Evolutionary conservation across 257 asterid species (phyloP).

Genomic region (Perilla frutescens): DNA sequence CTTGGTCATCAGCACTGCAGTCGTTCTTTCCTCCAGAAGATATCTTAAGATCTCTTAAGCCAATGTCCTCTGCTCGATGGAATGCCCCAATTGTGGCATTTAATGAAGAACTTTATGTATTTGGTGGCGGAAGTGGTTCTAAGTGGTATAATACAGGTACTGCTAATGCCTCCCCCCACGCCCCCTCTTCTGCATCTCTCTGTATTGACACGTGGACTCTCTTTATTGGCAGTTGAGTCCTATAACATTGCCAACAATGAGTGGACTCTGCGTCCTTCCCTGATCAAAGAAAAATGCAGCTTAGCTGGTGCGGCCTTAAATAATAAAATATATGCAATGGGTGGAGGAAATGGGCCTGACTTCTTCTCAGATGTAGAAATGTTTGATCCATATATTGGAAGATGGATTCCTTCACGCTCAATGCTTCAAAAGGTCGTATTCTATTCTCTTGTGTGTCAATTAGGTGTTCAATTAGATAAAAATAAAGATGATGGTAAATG

Average conservation of each 20-base stretch:
- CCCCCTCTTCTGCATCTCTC: constrained; percentile 1
- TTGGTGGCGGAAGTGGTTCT: constrained; percentile 82
- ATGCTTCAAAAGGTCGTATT: constrained; percentile 73
- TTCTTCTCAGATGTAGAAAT: constrained; percentile 77
- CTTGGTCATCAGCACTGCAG: constrained; percentile 68
- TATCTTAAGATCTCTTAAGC: constrained; percentile 59
- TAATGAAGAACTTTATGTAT: constrained; percentile 65
- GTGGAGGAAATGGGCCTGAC: constrained; percentile 79
- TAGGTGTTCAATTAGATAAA: constrained; percentile 5
- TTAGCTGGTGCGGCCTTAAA: constrained; percentile 70
- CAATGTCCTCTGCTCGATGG: constrained; percentile 68
- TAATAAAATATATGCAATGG: constrained; percentile 75
- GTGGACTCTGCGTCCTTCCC: constrained; percentile 66
- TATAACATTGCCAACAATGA: constrained; percentile 59
- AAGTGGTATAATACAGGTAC: constrained; percentile 75
- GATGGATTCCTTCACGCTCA: constrained; percentile 81
- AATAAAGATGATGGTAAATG: constrained; percentile 5
- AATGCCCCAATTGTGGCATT: constrained; percentile 66
- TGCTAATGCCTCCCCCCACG: constrained; percentile 15
- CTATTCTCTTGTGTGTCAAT: constrained; percentile 14
- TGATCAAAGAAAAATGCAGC: constrained; percentile 70
- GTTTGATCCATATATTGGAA: constrained; percentile 73
- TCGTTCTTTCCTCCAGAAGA: constrained; percentile 71
- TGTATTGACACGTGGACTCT: constrained; percentile 3
- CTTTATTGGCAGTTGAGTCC: constrained; percentile 73